A percentile compares a stretch with the other conserved stretches of the same genome.
Evolutionary conservation across 2,329 filamentous ascomycete genomes (phyloP).

Genomic region (Xylaria sp.): DNA sequence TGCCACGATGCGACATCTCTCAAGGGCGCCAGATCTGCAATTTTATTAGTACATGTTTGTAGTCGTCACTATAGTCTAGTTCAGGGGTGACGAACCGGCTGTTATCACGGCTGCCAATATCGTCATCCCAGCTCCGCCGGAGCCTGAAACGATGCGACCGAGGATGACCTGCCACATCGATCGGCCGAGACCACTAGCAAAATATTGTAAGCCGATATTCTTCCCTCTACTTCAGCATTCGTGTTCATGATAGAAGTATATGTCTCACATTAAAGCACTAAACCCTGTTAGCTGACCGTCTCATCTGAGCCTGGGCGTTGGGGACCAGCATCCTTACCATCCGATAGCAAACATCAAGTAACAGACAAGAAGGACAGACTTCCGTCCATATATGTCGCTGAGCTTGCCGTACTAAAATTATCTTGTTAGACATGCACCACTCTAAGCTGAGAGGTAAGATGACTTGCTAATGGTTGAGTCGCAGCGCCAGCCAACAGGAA

Average conservation of each 20-base stretch:
- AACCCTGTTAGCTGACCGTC: constrained; percentile 1
- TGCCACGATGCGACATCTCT: constrained; percentile 58
- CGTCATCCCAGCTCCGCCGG: constrained; percentile 54
- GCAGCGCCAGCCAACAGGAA: constrained; percentile 55
- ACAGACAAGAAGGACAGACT: constrained; percentile 49
- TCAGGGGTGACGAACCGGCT: constrained; percentile 43
- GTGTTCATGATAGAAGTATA: not conserved
- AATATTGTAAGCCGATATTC: constrained; percentile 7
- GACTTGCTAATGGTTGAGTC: constrained; percentile 54
- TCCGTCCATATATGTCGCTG: constrained; percentile 61
- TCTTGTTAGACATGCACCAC: not conserved
- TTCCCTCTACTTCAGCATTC: too few relatives aligned
- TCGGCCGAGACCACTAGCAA: constrained; percentile 45
- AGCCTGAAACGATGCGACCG: constrained; percentile 55
- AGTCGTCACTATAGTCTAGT: not conserved
- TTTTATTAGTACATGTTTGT: not conserved
- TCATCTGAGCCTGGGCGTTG: not conserved
- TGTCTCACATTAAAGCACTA: constrained; percentile 38
- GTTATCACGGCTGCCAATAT: constrained; percentile 55
- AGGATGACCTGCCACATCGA: constrained; percentile 53
- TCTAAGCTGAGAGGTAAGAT: not conserved
- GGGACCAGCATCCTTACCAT: constrained; percentile 43
- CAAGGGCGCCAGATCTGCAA: constrained; percentile 52
- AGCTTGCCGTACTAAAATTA: constrained; percentile 52
- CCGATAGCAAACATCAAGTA: constrained; percentile 55